Base-by-base conservation (phyloP, 805 yeast genomes). In the Groenewaldozyma tartarivorans region DNA sequence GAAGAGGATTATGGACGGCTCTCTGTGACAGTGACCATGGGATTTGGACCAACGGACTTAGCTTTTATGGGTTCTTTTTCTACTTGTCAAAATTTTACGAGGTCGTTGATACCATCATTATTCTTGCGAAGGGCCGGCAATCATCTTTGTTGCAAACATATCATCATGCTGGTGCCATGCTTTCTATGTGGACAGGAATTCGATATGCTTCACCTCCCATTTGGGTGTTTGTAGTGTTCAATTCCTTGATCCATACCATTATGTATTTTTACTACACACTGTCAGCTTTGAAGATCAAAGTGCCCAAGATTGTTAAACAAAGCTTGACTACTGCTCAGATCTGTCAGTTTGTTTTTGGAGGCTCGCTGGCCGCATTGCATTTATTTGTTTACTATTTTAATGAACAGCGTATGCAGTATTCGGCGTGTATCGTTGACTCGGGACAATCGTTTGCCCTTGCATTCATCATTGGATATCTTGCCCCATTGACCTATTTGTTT, bases 161-260 rank as follows among this genome's bases (percentile, higher is more conserved):
- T 61, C 87, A 80, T 56, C 87, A 80, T 57, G 73, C 86, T 4
- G 87, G 87, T 20, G 87, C 87, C 37, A 80, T 80, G 77, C 63
- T 80, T 60, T 78, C 83, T 45, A 80, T 80, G 87, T 80, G 86
- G 86, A 73, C 82, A 5, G 87, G 87, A 2, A 72, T 77, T 42
- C 64, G 86, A 43, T 80, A 64, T 59, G 73, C 72, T 39, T 71
- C 83, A 11, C 83, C 86, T 4, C 87, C 87, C 27, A 80, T 80
- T 56, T 80, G 87, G 87, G 76, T 80, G 52, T 80, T 80, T 61
- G 85, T 79, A 35, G 83, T 76, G 20, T 80, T 80, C 72, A 80
- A 80, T 66, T 79, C 85, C n/a, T 74, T 80, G 56, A 79, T 80
- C 54, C 87, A 80, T 64, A 66, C 81, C 20, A 68, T 80, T 56